Evolutionary conservation across 1,284 basidiomycete genomes (phyloP).

Genomic region (Cryptococcus neoformans): DNA sequence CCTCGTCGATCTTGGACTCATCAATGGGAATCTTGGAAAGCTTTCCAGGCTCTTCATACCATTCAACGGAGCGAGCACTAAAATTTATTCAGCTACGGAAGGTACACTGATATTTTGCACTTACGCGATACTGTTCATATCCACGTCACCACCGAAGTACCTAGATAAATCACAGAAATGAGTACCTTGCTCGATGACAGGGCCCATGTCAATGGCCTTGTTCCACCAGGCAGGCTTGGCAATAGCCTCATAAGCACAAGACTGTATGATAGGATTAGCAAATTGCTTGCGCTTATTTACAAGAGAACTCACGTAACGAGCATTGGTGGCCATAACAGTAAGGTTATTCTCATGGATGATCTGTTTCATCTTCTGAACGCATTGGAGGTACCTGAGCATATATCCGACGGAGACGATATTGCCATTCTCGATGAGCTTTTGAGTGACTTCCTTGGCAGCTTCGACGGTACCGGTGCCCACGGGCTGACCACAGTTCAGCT

Average conservation of each 20-base stretch:
- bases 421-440: slow-evolving; percentile 63
- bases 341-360: slow-evolving; percentile 93
- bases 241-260: slow-evolving; percentile 83
- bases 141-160: slow-evolving; percentile 97
- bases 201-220: slow-evolving; percentile 75
- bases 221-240: slow-evolving; percentile 97
- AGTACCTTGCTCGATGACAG: slow-evolving; percentile 95
- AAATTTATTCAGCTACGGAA: slow-evolving; percentile 1
- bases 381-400: slow-evolving; percentile 90
- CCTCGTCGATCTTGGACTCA: slow-evolving; percentile 47
- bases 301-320: slow-evolving; percentile 61
- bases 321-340: slow-evolving; percentile 95
- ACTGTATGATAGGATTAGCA: slow-evolving; percentile 2
- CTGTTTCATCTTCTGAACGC: slow-evolving; percentile 96
- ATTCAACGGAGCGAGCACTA: slow-evolving; percentile 79
- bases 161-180: slow-evolving; percentile 69
- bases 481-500: slow-evolving; percentile 61
- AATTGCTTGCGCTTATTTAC: slow-evolving; percentile 50
- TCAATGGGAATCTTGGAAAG: slow-evolving; percentile 67
- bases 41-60: slow-evolving; percentile 83
- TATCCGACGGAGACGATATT: slow-evolving; percentile 86
- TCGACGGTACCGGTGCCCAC: slow-evolving; percentile 74
- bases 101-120: slow-evolving; percentile 19
- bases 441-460: slow-evolving; percentile 61
- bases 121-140: slow-evolving; percentile 69